Evolutionary conservation across 371 early-diverging fungal genomes (phyloP).

Genomic region (Umbelopsis sp.): DNA sequence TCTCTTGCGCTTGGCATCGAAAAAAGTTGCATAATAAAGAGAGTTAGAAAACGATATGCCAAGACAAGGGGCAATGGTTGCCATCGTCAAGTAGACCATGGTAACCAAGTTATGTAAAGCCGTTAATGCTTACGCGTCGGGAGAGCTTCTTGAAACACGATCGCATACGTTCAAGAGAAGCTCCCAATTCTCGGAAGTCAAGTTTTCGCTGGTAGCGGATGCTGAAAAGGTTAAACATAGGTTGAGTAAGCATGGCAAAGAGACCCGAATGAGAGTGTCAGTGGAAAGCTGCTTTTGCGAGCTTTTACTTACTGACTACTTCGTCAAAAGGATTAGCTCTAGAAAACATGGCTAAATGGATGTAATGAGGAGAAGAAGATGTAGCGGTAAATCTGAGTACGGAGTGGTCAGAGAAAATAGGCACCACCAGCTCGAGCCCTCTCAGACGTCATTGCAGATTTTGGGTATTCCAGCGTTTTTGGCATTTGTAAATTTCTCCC

Average conservation of each 20-base stretch:
- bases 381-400: too few relatives aligned
- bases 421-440: neutral
- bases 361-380: neutral
- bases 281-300: neutral
- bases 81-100: neutral
- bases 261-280: neutral
- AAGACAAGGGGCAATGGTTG: neutral
- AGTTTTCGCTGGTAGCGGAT: conserved; percentile 88
- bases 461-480: neutral
- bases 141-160: conserved; percentile 62
- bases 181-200: conserved; percentile 94
- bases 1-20: conserved; percentile 60
- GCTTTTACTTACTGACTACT: conserved; percentile 54
- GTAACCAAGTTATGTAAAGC: neutral
- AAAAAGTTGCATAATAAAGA: neutral
- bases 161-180: conserved; percentile 89
- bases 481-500: neutral
- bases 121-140: conserved; percentile 44
- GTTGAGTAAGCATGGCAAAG: neutral
- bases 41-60: neutral
- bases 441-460: conserved; percentile 15
- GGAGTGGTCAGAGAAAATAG: neutral
- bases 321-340: conserved; percentile 66
- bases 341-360: conserved; percentile 53
- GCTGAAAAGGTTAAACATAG: conserved; percentile 37